Evolutionary conservation across 2,329 filamentous ascomycete genomes (phyloP), one percentile per base, ranked within the genome.

Genomic region (Colletotrichum endophyticum): DNA sequence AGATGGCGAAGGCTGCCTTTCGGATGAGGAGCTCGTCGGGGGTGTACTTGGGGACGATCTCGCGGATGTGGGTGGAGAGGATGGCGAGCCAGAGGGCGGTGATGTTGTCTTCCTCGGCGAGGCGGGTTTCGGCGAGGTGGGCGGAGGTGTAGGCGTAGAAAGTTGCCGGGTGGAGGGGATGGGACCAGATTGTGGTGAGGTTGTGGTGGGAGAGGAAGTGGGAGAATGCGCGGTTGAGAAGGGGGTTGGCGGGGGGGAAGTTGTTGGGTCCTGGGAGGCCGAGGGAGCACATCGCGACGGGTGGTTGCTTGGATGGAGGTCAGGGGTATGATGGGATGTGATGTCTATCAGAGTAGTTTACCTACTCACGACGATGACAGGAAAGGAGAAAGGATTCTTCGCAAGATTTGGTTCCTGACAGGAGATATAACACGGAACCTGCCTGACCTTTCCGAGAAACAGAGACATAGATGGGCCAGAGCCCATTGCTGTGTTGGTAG

Each of bases 341-440:
- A 49, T 49, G 6, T 22, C 44, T 49, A 13, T 12, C 39, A 19
- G 39, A 22, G n/a, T 39, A 1, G 44, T 13, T 49, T 8, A 22
- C 44, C 6, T 1, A 49, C n/a, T n/a, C 3, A n/a, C 2, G 1
- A 49, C 7, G 2, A 49, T 3, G 44, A 5, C 3, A 0, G 11
- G 44, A 49, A 22, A 49, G 44, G 19, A 8, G n/a, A 13, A 12
- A 13, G n/a, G n/a, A 49, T 49, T 49, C 44, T 49, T 22, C 11
- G 3, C 2, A 13, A 2, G 44, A 22, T 22, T 49, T 49, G 0
- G 0, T 22, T 19, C 6, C n/a, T 22, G n/a, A 2, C 44, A 3
- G 44, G n/a, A 49, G 44, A 49, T 13, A 8, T 49, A 2, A 12
- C 44, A 49, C 0, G 3, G 0, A 49, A 11, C 9, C 19, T 49